These are phyloP conservation scores for Penicillium paradoxum DNA, from an alignment of 495 filamentous ascomycete genomes.

Conservation along the genomic window DNA sequence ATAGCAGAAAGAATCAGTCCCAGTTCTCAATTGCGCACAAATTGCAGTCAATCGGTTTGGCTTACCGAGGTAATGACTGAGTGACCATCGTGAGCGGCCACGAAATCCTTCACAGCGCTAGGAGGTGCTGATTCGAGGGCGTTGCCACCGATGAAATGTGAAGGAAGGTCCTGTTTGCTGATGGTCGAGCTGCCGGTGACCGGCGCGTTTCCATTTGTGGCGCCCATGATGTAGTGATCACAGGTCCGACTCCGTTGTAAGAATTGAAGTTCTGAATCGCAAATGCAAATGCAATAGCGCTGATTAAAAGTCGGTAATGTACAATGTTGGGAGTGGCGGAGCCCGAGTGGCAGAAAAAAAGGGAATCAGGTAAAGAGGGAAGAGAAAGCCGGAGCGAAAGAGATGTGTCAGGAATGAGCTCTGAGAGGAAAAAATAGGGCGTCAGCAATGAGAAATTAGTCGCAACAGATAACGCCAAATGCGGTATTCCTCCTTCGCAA, in stretches of 20 bases:
- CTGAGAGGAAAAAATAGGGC: slow-evolving; percentile 10
- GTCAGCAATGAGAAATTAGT: slow-evolving; percentile 8
- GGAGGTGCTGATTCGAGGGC: slow-evolving; percentile 70
- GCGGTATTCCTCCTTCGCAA: slow-evolving; percentile 4
- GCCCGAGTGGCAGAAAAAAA: slow-evolving; percentile 7
- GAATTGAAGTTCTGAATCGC: neutral
- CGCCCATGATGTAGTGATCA: slow-evolving; percentile 34
- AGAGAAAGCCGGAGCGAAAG: neutral
- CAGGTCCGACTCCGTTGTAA: slow-evolving; percentile 20
- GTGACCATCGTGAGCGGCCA: slow-evolving; percentile 82
- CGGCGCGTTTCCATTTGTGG: slow-evolving; percentile 32
- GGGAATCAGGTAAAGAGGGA: neutral
- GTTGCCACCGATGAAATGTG: slow-evolving; percentile 96
- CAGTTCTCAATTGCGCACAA: neutral
- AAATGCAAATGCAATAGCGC: slow-evolving; percentile 16
- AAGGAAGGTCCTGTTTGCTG: slow-evolving; percentile 71
- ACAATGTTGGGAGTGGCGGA: slow-evolving; percentile 16
- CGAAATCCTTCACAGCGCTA: slow-evolving; percentile 89
- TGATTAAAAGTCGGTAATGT: slow-evolving; percentile 17
- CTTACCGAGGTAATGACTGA: slow-evolving; percentile 96
- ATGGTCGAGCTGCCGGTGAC: slow-evolving; percentile 60
- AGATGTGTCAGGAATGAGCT: slow-evolving; percentile 1
- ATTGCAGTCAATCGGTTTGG: neutral
- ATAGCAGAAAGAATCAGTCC: neutral
- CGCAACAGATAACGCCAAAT: slow-evolving; percentile 4